Percentiles rank a stretch among this genome's conserved stretches.
Conservation (phyloP, 169 alveolate species). For the Babesia bovis region DNA sequence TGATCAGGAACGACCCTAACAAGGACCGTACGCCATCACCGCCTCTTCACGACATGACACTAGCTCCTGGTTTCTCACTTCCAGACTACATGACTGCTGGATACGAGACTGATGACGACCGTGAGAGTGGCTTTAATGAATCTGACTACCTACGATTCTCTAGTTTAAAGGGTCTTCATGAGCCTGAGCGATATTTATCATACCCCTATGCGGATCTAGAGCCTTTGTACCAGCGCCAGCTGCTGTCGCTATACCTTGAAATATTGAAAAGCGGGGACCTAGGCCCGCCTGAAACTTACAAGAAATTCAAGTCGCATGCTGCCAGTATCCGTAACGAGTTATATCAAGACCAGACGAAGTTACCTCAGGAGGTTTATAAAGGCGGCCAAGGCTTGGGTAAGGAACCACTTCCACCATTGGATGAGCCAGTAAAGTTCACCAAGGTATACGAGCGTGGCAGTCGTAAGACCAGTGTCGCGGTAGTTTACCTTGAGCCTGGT, state of each 20-base stretch:
- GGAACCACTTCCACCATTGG: background rate
- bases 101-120: slow-evolving; percentile 16
- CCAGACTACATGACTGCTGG: slow-evolving; percentile 44
- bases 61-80: slow-evolving; percentile 25
- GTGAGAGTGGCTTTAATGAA: slow-evolving; percentile 17
- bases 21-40: slow-evolving; percentile 61
- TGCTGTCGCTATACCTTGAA: slow-evolving; percentile 55
- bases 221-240: slow-evolving; percentile 54
- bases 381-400: background rate
- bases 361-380: slow-evolving; percentile 32
- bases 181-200: slow-evolving; percentile 36
- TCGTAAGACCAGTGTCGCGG: slow-evolving; percentile 64
- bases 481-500: slow-evolving; percentile 78
- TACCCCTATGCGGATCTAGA: slow-evolving; percentile 62
- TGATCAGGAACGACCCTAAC: slow-evolving; percentile 64
- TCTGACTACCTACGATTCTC: slow-evolving; percentile 48
- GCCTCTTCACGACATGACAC: slow-evolving; percentile 59
- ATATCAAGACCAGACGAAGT: slow-evolving; percentile 51
- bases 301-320: slow-evolving; percentile 37
- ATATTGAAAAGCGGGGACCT: slow-evolving; percentile 47
- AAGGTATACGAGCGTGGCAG: slow-evolving; percentile 60
- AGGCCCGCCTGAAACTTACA: slow-evolving; percentile 46
- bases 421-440: slow-evolving; percentile 4
- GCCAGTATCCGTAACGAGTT: slow-evolving; percentile 26
- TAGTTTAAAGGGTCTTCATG: slow-evolving; percentile 56